A percentile compares a stretch with the other conserved stretches of the same genome.
Evolutionary conservation across 371 early-diverging fungal genomes (phyloP).

Genomic region (Coemansia sp.): DNA sequence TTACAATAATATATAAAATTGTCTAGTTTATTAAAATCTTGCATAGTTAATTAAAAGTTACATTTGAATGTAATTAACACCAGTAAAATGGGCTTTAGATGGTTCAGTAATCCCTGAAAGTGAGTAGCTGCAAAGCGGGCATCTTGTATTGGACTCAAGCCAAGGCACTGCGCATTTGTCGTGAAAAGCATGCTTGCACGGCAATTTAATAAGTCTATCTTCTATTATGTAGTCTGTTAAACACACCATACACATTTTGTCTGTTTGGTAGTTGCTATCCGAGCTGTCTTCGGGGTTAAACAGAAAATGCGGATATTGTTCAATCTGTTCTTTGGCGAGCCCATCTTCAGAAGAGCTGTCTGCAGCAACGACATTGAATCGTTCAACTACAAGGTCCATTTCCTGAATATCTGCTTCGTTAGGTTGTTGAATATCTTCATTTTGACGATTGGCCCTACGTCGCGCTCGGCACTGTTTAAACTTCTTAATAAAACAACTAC

Average conservation of each 20-base stretch:
- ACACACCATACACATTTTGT: conserved; percentile 60
- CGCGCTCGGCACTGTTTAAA: too few relatives aligned
- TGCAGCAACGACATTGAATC: background rate
- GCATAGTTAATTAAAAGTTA: background rate
- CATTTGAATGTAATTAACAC: background rate
- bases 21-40: background rate
- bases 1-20: background rate
- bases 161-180: conserved; percentile 63
- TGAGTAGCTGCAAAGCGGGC: conserved; percentile 56
- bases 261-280: background rate
- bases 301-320: background rate
- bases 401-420: too few relatives aligned
- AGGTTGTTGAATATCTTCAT: background rate
- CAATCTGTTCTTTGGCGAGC: background rate
- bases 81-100: background rate
- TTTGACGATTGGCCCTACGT: too few relatives aligned
- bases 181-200: conserved; percentile 69
- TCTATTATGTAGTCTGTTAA: conserved; percentile 57
- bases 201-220: conserved; percentile 57
- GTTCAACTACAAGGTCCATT: background rate
- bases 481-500: too few relatives aligned
- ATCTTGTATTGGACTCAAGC: conserved; percentile 54
- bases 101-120: background rate
- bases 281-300: background rate
- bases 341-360: background rate